Conservation (phyloP, 176 grass and related monocot species). For the Oryza officinalis region DNA sequence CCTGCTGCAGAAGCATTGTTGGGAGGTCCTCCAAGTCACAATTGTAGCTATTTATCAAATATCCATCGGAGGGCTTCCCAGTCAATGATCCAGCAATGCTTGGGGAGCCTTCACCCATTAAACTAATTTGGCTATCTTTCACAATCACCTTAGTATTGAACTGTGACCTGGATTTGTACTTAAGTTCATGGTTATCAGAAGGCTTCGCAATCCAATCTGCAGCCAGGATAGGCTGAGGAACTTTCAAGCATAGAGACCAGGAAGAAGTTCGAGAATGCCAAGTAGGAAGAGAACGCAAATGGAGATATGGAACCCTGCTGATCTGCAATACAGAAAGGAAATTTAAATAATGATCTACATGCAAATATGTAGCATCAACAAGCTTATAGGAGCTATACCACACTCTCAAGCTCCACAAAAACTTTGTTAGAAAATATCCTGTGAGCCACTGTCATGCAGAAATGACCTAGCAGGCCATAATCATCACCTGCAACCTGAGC, state of each 20-base stretch:
- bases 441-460: slow-evolving; percentile 85
- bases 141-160: slow-evolving; percentile 80
- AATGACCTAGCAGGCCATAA: slow-evolving; percentile 56
- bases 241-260: slow-evolving; percentile 84
- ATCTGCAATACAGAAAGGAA: slow-evolving; percentile 57
- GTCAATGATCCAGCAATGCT: slow-evolving; percentile 66
- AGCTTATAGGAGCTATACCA: slow-evolving; percentile 53
- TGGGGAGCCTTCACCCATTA: slow-evolving; percentile 74
- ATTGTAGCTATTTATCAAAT: slow-evolving; percentile 63
- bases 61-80: slow-evolving; percentile 44
- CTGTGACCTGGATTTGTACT: slow-evolving; percentile 64
- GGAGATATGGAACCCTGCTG: slow-evolving; percentile 80
- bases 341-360: slow-evolving; percentile 22
- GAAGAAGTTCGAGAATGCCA: slow-evolving; percentile 96
- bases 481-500: slow-evolving; percentile 44
- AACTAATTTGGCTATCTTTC: slow-evolving; percentile 87
- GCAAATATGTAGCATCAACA: slow-evolving; percentile 10
- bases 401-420: slow-evolving; percentile 69
- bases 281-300: slow-evolving; percentile 69
- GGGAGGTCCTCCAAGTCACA: slow-evolving; percentile 96
- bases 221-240: slow-evolving; percentile 63
- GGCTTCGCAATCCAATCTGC: slow-evolving; percentile 35
- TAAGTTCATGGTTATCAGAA: slow-evolving; percentile 47
- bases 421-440: slow-evolving; percentile 92
- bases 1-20: slow-evolving; percentile 95